Percentiles rank a stretch among this genome's conserved stretches.
Conservation (phyloP, 768 basidiomycete species). For the Lactarius deliciosus region DNA sequence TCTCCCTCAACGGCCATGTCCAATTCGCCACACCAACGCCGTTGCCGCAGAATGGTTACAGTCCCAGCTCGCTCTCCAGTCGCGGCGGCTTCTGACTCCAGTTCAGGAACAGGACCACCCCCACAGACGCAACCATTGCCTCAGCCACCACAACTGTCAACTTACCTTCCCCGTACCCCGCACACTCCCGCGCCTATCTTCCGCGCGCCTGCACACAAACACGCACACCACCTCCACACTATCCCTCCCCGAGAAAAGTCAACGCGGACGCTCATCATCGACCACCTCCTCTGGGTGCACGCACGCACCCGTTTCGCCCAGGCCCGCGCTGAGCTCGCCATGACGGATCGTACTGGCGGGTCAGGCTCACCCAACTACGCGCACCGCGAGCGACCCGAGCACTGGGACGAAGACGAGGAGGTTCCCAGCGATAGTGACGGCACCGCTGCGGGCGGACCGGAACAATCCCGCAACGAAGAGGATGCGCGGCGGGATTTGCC, state of each 20-base stretch:
- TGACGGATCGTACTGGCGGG: constrained; percentile 79
- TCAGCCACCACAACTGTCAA: background rate
- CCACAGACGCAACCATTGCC: background rate
- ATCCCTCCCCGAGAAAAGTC: constrained; percentile 88
- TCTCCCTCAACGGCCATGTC: background rate
- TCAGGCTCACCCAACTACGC: constrained; percentile 56
- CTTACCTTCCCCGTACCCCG: background rate
- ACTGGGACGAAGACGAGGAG: constrained; percentile 75
- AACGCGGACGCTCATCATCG: constrained; percentile 83
- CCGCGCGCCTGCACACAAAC: constrained; percentile 78
- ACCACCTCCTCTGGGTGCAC: constrained; percentile 87
- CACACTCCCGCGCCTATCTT: constrained; percentile 39
- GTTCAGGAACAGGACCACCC: background rate
- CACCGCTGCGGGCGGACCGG: constrained; percentile 40
- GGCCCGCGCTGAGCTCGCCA: constrained; percentile 80
- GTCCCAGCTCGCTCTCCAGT: background rate
- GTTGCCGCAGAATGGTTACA: background rate
- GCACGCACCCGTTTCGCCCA: constrained; percentile 78
- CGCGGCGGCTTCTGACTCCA: background rate
- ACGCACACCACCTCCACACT: constrained; percentile 84
- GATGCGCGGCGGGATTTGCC: constrained; percentile 63
- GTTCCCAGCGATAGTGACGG: constrained; percentile 62
- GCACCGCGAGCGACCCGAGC: constrained; percentile 70
- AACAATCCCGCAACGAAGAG: constrained; percentile 51
- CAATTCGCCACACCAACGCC: background rate